Evolutionary conservation across 2,329 filamentous ascomycete species (phyloP), one percentile per base, ranked within the genome.

Genomic region (Talaromyces amestolkiae): DNA sequence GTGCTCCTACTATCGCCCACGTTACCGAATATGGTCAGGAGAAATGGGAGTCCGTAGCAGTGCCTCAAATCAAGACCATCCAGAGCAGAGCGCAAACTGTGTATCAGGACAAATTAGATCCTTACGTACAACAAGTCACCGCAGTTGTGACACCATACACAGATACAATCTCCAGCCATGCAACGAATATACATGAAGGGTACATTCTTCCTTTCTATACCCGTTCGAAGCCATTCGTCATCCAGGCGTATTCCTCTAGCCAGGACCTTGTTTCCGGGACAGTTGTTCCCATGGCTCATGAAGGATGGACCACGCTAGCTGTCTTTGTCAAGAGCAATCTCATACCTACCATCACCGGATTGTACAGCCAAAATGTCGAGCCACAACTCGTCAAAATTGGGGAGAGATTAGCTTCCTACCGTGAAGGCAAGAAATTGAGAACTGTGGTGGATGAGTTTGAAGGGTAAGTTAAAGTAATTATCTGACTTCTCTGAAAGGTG

Each of bases 371-470:
- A 73, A 97, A 96, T 71, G 93, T 99, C 3, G 93, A 98, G 79
- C 96, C 96, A 15, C 96, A 99, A 78, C 84, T 99, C 15, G 86
- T 94, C 65, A 92, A 93, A 72, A 98, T 99, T 72, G 91, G 92
- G 13, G 91, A 97, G 80, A 89, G 93, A 54, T 85, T 99, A 11
- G 93, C 93, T 47, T 82, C 80, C 68, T 84, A 84, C 66, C 78
- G 83, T 24, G 83, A 86, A 71, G 86, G 86, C 22, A 87, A 86
- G 74, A 88, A 86, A 70, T 71, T 90, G 24, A 84, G 88, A 69
- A 84, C 86, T 41, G 84, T 82, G 19, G 79, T 86, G 49, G 84
- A 87, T 58, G 83, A 86, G 51, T 76, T 83, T 61, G 84, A 87
- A 62, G 79, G 73, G 78, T 81, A 76, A 69, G 69, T 22, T 31